phyloP scores from a whole-genome alignment of 495 filamentous ascomycete species.

The Talaromyces trachyspermus region DNA sequence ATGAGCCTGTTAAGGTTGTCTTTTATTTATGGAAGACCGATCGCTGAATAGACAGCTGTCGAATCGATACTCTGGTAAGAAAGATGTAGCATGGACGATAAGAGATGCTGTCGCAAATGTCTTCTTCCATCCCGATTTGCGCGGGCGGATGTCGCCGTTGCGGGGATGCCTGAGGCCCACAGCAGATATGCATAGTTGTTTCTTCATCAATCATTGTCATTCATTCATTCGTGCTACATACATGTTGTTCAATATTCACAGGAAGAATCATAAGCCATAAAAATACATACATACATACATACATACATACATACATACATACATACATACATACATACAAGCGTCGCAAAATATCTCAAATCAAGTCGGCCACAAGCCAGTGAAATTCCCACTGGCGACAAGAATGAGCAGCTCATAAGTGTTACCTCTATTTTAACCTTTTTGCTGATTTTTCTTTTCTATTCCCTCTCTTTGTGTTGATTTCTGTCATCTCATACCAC shows the following conservation, averaged over 20 bases:
- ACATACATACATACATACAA: no score
- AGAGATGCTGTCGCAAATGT: no score
- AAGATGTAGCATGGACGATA: no score
- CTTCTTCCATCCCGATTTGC: not conserved
- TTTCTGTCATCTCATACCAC: conserved; percentile 22
- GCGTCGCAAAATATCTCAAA: no score
- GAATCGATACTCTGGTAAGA: no score
- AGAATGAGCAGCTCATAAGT: no score
- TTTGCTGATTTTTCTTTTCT: conserved; percentile 4
- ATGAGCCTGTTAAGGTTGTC: no score
- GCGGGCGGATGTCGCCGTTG: conserved; percentile 3
- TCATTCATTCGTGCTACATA: not conserved
- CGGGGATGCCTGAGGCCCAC: no score
- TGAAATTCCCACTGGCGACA: no score
- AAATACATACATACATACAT: conserved; percentile 4
- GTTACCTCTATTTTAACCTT: conserved; percentile 3
- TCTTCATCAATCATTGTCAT: not conserved
- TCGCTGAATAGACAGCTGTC: no score
- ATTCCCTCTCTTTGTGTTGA: not conserved
- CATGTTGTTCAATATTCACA: conserved; percentile 1
- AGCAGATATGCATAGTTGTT: not conserved
- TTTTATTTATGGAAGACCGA: no score
- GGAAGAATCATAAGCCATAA: not conserved
- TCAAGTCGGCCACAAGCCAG: no score
- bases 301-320: conserved; percentile 4